These are phyloP conservation scores for Microthlaspi erraticum DNA, from an alignment of 345 rosid species.

Conservation along the genomic window DNA sequence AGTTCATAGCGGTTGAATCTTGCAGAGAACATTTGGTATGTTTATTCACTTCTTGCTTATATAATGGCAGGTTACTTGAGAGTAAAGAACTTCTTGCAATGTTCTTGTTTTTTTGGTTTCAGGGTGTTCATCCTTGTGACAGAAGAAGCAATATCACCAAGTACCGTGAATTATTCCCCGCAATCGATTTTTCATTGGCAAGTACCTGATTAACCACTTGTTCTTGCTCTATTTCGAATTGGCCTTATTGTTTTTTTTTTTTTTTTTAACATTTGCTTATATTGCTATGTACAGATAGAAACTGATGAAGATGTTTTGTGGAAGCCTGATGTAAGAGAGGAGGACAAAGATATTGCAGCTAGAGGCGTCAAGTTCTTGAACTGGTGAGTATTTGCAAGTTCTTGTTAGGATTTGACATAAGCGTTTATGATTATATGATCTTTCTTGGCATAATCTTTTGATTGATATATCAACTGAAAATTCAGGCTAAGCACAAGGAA, in stretches of 20 bases:
- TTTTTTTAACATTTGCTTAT: not conserved
- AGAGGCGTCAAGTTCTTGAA: conserved; percentile 74
- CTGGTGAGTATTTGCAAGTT: conserved; percentile 54
- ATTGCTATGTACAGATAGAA: conserved; percentile 58
- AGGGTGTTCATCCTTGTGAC: conserved; percentile 92
- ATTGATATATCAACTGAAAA: conserved; percentile 14
- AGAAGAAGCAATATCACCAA: conserved; percentile 67
- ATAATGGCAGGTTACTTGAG: not conserved
- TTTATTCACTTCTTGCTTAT: not conserved
- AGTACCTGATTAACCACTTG: conserved; percentile 41
- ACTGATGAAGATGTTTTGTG: conserved; percentile 59
- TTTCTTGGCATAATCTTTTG: not conserved
- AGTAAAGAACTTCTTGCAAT: not conserved
- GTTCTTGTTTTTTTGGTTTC: conserved; percentile 27
- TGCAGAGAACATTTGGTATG: conserved; percentile 78
- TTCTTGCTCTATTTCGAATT: not conserved
- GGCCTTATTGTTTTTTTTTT: not conserved
- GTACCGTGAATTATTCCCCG: conserved; percentile 69
- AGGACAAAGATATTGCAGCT: conserved; percentile 61
- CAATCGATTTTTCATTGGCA: conserved; percentile 79
- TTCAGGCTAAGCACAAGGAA: conserved; percentile 73
- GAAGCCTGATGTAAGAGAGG: conserved; percentile 63
- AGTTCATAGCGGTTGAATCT: conserved; percentile 61
- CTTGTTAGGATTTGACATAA: conserved; percentile 7
- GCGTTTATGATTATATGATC: not conserved